Evolutionary conservation across 129 eudicot genomes (phyloP), one percentile per base, ranked within the genome.

Genomic region (Saposhnikovia divaricata): DNA sequence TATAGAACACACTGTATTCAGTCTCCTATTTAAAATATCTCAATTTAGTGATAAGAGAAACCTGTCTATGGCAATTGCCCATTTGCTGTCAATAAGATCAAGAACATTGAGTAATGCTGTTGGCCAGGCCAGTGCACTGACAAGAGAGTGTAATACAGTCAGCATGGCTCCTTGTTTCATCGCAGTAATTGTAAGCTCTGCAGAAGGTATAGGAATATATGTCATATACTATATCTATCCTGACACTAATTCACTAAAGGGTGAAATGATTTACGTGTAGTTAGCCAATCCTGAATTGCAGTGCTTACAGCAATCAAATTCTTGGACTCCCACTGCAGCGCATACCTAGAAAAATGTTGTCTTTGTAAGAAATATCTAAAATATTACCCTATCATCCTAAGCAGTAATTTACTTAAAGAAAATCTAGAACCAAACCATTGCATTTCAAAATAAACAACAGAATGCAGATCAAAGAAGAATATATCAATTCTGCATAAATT

Each of bases 31-130:
- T 65, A 66, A 4, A 18, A 43, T 38, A 61, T 47, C 53, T 11
- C 53, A 15, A 61, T 57, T 9, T 78, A 78, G 78, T 74, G 77
- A 82, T 39, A 48, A 76, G 77, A 86, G 74, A 31, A 31, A 96
- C 99, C 99, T 92, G 95, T 96, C 88, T 65, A 96, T 85, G 68
- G 99, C 98, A 83, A 96, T 85, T 79, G 99, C 65, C 99, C 98
- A 96, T 82, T 87, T 92, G 95, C 98, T 92, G 88, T 96, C 99
- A 72, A 96, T 96, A 78, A 96, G 84, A 84, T 87, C 89, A 28
- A 97, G 89, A 77, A 87, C 85, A 42, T 85, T 51, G 53, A 92
- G 92, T 77, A 92, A 86, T 42, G 99, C 83, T 44, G 98, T 93
- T 76, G 99, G 99, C 99, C 99, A 96, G 71, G 99, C 98, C 85